Evolutionary conservation across 1,284 basidiomycete species (phyloP).

Genomic region (Phaffia rhodozyma): DNA sequence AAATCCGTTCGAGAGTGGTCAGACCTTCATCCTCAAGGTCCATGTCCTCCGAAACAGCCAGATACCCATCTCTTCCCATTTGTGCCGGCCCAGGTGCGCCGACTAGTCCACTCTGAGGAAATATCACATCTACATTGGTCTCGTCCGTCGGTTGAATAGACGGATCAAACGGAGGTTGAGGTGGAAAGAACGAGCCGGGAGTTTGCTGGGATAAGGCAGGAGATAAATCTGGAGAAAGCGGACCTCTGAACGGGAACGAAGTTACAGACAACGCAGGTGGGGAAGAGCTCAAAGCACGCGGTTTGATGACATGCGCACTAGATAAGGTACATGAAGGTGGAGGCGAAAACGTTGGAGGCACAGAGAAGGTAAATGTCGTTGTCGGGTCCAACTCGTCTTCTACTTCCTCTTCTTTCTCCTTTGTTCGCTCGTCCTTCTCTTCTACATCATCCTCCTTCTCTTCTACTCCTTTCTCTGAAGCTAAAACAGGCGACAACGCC

Average conservation of each 20-base stretch:
- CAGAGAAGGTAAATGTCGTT: background rate
- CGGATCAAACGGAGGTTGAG: background rate
- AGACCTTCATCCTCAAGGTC: slow-evolving; percentile 50
- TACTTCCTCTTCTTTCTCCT: background rate
- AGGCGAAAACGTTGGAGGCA: background rate
- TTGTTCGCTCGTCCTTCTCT: background rate
- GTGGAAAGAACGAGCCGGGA: slow-evolving; percentile 1
- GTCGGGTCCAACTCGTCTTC: background rate
- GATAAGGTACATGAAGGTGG: background rate
- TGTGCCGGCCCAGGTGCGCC: background rate
- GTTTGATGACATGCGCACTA: background rate
- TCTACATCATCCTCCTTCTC: background rate
- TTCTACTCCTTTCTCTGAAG: background rate
- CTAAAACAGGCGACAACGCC: too few species aligned
- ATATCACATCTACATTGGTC: too few species aligned
- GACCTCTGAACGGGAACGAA: background rate
- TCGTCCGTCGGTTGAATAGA: background rate
- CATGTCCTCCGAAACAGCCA: slow-evolving; percentile 14
- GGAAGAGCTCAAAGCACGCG: background rate
- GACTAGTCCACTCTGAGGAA: background rate
- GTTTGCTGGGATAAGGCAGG: background rate
- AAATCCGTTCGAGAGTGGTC: slow-evolving; percentile 80
- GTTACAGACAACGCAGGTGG: background rate
- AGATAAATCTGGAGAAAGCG: background rate
- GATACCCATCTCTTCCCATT: background rate